Evolutionary conservation across 164 flowering plant species (phyloP).

Genomic region (Sextonia rubra): DNA sequence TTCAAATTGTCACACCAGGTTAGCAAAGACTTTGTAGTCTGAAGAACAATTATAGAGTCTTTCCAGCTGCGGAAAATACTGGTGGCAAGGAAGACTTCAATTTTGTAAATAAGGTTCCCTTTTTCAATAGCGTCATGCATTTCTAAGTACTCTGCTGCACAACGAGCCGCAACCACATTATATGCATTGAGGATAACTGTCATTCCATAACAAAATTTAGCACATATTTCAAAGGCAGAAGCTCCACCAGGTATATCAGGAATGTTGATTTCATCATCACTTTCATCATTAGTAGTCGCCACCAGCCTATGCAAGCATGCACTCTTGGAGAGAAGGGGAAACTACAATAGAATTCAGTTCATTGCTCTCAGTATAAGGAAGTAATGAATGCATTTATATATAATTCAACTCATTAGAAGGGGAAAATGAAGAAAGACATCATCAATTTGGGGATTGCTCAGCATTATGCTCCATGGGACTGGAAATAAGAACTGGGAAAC

Average conservation of each 20-base stretch:
- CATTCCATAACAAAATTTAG: conserved; percentile 96
- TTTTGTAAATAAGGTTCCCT: conserved; percentile 79
- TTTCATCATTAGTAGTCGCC: conserved; percentile 39
- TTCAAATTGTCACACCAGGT: conserved; percentile 72
- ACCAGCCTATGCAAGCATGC: conserved; percentile 67
- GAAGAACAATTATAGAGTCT: conserved; percentile 86
- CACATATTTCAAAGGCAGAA: conserved; percentile 82
- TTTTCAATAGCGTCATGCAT: conserved; percentile 87
- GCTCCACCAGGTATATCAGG: conserved; percentile 90
- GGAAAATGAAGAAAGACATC: too few relatives aligned
- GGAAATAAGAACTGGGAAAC: too few relatives aligned
- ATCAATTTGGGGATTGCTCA: too few relatives aligned
- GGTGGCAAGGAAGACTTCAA: conserved; percentile 77
- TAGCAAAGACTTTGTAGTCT: conserved; percentile 50
- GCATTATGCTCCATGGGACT: too few relatives aligned
- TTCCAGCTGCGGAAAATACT: conserved; percentile 87
- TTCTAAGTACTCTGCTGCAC: conserved; percentile 90
- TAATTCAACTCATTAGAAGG: too few relatives aligned
- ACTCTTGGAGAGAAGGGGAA: conserved; percentile 91
- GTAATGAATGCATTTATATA: background rate
- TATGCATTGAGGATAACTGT: conserved; percentile 79
- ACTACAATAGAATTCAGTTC: conserved; percentile 40
- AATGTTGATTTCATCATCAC: conserved; percentile 49
- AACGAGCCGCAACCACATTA: conserved; percentile 71
- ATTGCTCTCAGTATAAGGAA: background rate